Conservation (phyloP, 2,329 filamentous ascomycete genomes). For the Lasiodiplodia hormozganensis region DNA sequence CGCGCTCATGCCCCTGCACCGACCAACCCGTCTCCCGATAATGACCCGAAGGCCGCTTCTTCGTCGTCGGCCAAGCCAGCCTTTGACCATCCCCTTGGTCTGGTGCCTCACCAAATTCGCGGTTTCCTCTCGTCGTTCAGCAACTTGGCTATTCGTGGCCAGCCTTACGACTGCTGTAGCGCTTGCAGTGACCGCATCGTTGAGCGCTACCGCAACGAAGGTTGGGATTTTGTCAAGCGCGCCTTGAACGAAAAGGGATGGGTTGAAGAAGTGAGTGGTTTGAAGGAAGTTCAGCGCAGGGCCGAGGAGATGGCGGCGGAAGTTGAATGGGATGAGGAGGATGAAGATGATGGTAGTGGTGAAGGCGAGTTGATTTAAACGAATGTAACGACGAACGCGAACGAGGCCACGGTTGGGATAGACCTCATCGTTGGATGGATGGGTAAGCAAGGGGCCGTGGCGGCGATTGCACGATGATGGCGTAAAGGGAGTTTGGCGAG, state of each 20-base stretch:
- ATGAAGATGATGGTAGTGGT: conserved; percentile 53
- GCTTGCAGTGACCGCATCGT: conserved; percentile 78
- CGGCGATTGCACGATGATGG: not conserved
- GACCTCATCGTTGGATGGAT: not conserved
- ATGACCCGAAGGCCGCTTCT: conserved; percentile 2
- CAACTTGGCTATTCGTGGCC: conserved; percentile 74
- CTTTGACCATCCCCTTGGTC: conserved; percentile 67
- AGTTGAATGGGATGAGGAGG: conserved; percentile 67
- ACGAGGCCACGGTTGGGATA: not conserved
- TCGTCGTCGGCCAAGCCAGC: conserved; percentile 35
- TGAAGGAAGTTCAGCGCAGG: conserved; percentile 69
- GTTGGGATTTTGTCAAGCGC: conserved; percentile 78
- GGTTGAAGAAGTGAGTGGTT: conserved; percentile 76
- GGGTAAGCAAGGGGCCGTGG: not conserved
- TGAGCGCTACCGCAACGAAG: conserved; percentile 68
- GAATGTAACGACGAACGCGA: not conserved
- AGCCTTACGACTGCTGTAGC: conserved; percentile 81
- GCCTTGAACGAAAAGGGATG: conserved; percentile 79
- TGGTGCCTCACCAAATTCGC: conserved; percentile 81
- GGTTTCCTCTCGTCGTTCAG: conserved; percentile 78
- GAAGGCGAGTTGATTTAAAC: conserved; percentile 60
- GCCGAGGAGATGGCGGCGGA: conserved; percentile 56
- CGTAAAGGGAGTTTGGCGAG: not conserved
- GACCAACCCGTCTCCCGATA: conserved; percentile 28
- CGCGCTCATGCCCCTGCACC: conserved; percentile 47